Percentiles rank a stretch among this genome's conserved stretches.
Conservation (phyloP, 1,139 yeast genomes). For the Sugiyamaella japonica region DNA sequence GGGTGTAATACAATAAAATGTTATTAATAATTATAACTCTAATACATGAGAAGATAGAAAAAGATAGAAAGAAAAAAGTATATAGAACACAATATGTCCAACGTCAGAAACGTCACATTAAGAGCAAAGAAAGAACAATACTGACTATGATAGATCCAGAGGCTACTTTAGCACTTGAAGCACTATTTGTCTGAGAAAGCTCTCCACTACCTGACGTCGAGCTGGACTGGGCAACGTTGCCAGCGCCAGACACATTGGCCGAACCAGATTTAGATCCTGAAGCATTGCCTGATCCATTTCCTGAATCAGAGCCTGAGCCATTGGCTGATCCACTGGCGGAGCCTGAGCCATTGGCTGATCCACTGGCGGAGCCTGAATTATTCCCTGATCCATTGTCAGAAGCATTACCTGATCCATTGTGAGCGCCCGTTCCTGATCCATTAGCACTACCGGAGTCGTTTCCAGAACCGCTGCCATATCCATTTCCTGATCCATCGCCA, state of each 20-base stretch:
- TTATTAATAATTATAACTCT: slow-evolving; percentile 1
- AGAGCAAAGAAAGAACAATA: slow-evolving; percentile 12
- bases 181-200: slow-evolving; percentile 5
- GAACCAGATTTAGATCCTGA: slow-evolving; percentile 5
- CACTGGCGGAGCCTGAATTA: too few relatives aligned
- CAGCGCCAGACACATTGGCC: not conserved
- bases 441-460: too few relatives aligned
- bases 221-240: not conserved
- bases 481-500: too few relatives aligned
- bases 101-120: slow-evolving; percentile 6
- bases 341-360: too few relatives aligned
- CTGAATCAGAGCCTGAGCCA: too few relatives aligned
- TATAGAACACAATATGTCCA: not conserved
- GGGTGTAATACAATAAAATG: not conserved
- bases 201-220: slow-evolving; percentile 3
- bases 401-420: too few relatives aligned
- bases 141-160: slow-evolving; percentile 3
- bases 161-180: slow-evolving; percentile 3
- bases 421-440: too few relatives aligned
- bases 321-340: too few relatives aligned
- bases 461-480: too few relatives aligned
- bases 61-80: not conserved
- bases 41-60: slow-evolving; percentile 10
- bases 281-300: not conserved
- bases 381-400: too few relatives aligned